Base-by-base conservation (phyloP, 1,284 basidiomycete genomes). In the Rhodofomes roseus region DNA sequence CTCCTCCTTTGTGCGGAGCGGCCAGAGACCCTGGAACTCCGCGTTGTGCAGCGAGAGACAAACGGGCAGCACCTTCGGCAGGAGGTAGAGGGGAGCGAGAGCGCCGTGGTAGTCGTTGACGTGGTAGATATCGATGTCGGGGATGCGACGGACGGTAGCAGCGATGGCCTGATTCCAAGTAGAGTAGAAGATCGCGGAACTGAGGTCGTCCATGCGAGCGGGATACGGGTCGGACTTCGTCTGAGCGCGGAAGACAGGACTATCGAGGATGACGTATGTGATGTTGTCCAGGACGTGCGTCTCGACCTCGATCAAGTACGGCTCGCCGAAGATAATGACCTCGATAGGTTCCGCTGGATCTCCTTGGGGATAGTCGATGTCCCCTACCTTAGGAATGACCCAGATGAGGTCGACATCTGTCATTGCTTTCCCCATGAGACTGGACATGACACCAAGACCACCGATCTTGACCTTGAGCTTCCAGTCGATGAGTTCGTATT, bases 81-180 rank as follows among this genome's bases (percentile, higher is more conserved):
- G 81, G 20, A 96, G 82, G 71, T 96, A 96, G 60, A 96, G 88
- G 9, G 92, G 89, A 56, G 86, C 94, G 51, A 96, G 85, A 23
- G 93, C 92, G 62, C 93, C 94, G 69, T 96, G 94, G 73, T 96
- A 96, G 71, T 96, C 94, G 69, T 93, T 93, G 76, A 93, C 73
- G 74, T 93, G 90, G 72, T 93, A 93, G 62, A 96, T 90, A 72
- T 96, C 94, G 66, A 96, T 86, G 67, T 88, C 86, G 1, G 93
- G 91, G 78, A 80, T 82, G 62, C 93, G 85, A 62, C 92, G 87
- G 64, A 96, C 87, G 18, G 93, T 90, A 58, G 93, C 89, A 34
- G 93, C 93, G 64, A 96, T 94, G 58, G 93, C 93, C 75, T 96
- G 94, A 70, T 96, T 96, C 94, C 94, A 96, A 23, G 94, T 95